Percentiles rank a stretch among this genome's conserved stretches.
phyloP scores from a whole-genome alignment of 371 early-diverging fungal genomes.

The Globomyces sp. region DNA sequence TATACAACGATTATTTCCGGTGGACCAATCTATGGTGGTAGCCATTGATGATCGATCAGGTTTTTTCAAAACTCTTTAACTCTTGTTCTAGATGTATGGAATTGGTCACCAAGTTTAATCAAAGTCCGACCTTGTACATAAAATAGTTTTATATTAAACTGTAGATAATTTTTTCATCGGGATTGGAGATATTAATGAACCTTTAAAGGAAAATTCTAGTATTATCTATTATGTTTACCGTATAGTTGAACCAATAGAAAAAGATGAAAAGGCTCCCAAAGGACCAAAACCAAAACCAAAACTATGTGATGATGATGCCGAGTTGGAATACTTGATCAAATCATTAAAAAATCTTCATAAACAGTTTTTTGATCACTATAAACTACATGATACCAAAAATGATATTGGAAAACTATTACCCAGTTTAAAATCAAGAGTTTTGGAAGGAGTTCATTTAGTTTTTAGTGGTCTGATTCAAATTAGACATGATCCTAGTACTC shows the following conservation, averaged over 20 bases:
- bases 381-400: slow-evolving; percentile 14
- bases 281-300: slow-evolving; percentile 3
- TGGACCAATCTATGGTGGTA: slow-evolving; percentile 96
- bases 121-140: slow-evolving; percentile 84
- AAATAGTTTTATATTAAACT: not conserved
- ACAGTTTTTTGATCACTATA: not conserved
- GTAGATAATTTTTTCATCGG: slow-evolving; percentile 88
- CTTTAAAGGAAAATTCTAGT: slow-evolving; percentile 14
- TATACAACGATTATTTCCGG: slow-evolving; percentile 90
- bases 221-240: too few relatives aligned
- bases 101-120: slow-evolving; percentile 85
- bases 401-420: slow-evolving; percentile 48
- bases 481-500: slow-evolving; percentile 24
- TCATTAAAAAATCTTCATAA: slow-evolving; percentile 8
- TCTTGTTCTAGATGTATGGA: slow-evolving; percentile 83
- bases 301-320: slow-evolving; percentile 8
- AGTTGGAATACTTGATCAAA: not conserved
- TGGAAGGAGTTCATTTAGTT: slow-evolving; percentile 46
- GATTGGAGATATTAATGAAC: slow-evolving; percentile 93
- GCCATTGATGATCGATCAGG: slow-evolving; percentile 93
- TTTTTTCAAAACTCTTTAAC: too few relatives aligned
- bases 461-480: slow-evolving; percentile 60
- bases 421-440: slow-evolving; percentile 41
- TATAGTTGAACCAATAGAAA: not conserved
- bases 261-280: not conserved